phyloP scores from a whole-genome alignment of 2,329 filamentous ascomycete species.

The Colletotrichum plurivorum region DNA sequence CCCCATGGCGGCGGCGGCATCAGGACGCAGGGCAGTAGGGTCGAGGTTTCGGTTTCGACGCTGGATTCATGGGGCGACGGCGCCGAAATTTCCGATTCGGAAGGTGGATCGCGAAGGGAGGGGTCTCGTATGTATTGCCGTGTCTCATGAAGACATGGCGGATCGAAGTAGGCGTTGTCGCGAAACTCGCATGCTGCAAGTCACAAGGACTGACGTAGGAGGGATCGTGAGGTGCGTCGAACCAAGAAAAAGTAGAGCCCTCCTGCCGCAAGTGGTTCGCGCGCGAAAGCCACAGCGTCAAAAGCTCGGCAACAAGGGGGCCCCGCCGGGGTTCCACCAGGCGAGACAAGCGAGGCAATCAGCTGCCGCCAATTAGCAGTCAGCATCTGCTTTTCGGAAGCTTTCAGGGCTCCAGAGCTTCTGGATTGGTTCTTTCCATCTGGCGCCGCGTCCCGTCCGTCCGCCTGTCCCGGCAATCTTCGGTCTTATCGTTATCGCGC shows the following conservation, averaged over 20 bases:
- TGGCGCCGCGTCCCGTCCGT: background rate
- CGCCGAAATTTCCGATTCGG: background rate
- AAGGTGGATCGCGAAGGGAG: background rate
- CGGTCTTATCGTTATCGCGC: conserved; percentile 36
- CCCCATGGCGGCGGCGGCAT: conserved; percentile 53
- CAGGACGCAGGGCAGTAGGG: conserved; percentile 40
- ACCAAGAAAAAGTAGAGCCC: conserved; percentile 39
- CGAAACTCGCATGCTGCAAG: conserved; percentile 40
- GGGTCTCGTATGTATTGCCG: background rate
- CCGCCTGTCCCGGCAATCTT: conserved; percentile 28
- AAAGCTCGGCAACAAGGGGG: conserved; percentile 38
- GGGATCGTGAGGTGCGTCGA: conserved; percentile 37
- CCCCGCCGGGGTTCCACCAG: conserved; percentile 24
- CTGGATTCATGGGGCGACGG: conserved; percentile 41
- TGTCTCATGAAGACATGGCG: conserved; percentile 37
- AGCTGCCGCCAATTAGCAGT: conserved; percentile 39
- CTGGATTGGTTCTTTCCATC: conserved; percentile 1
- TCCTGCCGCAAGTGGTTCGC: conserved; percentile 39
- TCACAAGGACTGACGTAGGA: conserved; percentile 39
- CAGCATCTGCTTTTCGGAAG: conserved; percentile 9
- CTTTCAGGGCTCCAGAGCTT: conserved; percentile 35
- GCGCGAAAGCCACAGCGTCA: conserved; percentile 39
- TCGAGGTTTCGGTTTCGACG: conserved; percentile 50
- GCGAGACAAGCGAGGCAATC: conserved; percentile 40
- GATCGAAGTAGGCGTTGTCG: conserved; percentile 29